Percentiles rank a stretch among this genome's conserved stretches.
phyloP scores from a whole-genome alignment of 805 yeast species.

The Millerago galiae region DNA sequence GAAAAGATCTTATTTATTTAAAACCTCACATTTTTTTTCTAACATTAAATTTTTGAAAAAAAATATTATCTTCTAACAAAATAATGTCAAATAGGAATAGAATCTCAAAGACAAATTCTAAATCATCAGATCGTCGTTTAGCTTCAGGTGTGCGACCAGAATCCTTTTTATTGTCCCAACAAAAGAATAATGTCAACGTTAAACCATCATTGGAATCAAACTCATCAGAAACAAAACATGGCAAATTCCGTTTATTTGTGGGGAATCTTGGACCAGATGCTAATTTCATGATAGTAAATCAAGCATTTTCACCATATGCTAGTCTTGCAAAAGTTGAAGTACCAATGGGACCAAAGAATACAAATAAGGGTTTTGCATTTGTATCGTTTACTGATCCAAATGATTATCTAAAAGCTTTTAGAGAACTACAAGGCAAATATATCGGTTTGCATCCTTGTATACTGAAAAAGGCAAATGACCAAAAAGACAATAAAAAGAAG shows the following conservation, averaged over 20 bases:
- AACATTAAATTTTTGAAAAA: not conserved
- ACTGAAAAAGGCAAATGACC: conserved; percentile 50
- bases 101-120: conserved; percentile 16
- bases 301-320: conserved; percentile 47
- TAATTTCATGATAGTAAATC: conserved; percentile 45
- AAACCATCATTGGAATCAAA: conserved; percentile 9
- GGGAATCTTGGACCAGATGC: conserved; percentile 71
- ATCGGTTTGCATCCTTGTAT: conserved; percentile 70
- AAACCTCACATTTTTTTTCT: no score
- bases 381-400: conserved; percentile 59
- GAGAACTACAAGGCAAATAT: conserved; percentile 71
- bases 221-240: not conserved
- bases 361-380: conserved; percentile 63
- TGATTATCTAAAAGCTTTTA: conserved; percentile 65
- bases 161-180: conserved; percentile 31
- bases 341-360: conserved; percentile 41
- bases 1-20: no score
- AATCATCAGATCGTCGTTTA: conserved; percentile 47
- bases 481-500: conserved; percentile 18
- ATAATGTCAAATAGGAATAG: conserved; percentile 1
- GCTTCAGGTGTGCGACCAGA: conserved; percentile 46
- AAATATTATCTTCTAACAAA: not conserved
- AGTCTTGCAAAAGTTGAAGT: conserved; percentile 55
- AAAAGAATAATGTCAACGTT: conserved; percentile 15
- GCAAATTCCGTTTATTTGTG: conserved; percentile 58